A percentile compares a stretch with the other conserved stretches of the same genome.
Conservation (phyloP, 352 stramenopile species). For the Phytophthora gonapodyides region DNA sequence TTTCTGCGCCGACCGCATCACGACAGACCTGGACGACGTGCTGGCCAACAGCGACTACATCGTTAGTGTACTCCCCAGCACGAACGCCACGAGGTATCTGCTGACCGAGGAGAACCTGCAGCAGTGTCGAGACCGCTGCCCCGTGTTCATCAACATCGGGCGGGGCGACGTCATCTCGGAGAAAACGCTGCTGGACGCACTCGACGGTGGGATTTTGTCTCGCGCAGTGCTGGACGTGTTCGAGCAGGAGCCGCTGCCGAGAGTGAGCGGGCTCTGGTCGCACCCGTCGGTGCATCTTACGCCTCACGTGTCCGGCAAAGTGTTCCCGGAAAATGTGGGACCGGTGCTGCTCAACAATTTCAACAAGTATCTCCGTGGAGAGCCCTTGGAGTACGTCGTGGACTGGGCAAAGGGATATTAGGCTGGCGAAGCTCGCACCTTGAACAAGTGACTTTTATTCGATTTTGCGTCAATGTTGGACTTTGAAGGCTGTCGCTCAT, state of each 20-base stretch:
- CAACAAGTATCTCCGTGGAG: slow-evolving; percentile 24
- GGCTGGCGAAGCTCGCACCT: no score
- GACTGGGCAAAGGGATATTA: slow-evolving; percentile 16
- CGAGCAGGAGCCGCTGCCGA: slow-evolving; percentile 39
- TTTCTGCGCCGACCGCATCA: slow-evolving; percentile 43
- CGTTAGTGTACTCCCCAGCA: slow-evolving; percentile 81
- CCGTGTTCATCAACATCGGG: slow-evolving; percentile 88
- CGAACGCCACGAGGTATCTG: slow-evolving; percentile 56
- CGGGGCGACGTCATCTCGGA: slow-evolving; percentile 77
- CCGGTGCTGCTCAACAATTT: slow-evolving; percentile 58
- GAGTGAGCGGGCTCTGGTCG: slow-evolving; percentile 55
- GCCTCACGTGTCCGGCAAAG: slow-evolving; percentile 73
- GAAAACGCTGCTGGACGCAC: slow-evolving; percentile 48
- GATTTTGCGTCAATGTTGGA: no score
- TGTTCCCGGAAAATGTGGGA: slow-evolving; percentile 64
- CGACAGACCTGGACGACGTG: slow-evolving; percentile 45
- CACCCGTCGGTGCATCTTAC: slow-evolving; percentile 60
- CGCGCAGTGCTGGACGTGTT: slow-evolving; percentile 49
- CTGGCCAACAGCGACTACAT: slow-evolving; percentile 65
- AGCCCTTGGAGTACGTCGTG: slow-evolving; percentile 12
- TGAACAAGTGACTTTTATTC: no score
- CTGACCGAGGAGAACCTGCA: slow-evolving; percentile 57
- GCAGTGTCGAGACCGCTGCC: slow-evolving; percentile 48
- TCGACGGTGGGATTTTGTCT: slow-evolving; percentile 59
- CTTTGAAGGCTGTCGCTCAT: no score